Evolutionary conservation across 352 stramenopile species (phyloP), one percentile per base, ranked within the genome.

Genomic region (Pythium phragmiticola): DNA sequence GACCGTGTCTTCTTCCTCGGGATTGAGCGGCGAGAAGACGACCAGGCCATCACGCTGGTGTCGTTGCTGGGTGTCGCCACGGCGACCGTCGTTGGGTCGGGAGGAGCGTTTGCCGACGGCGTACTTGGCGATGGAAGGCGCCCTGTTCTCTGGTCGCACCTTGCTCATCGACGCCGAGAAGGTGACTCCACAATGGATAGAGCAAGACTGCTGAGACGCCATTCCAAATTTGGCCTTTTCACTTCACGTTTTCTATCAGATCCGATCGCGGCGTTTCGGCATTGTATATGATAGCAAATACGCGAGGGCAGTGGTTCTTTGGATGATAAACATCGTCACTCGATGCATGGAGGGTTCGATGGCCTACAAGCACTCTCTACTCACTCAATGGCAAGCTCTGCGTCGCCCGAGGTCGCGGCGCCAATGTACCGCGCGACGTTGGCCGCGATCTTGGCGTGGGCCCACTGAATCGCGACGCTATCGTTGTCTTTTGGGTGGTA

Each of bases 401-500:
- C 26, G 14, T 33, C 17, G 34, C 34, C 34, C 34, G 11, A 39
- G 19, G 63, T 30, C 43, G n/a, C n/a, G n/a, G 55, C 30, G 41
- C 63, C 63, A 30, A 88, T 45, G 48, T 88, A 90, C n/a, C 49
- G 55, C 3, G 70, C 56, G 12, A 90, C 77, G 21, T 73, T 70
- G 7, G 69, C 65, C 11, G 75, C 74, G 60, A 93, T 91, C 63
- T 88, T 82, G 33, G 65, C 53, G 63, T 90, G 84, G 2, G 84
- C 84, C 80, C 78, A 90, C 51, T 88, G 72, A 52, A 93, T 71
- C 45, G 75, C 65, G 0, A 63, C 64, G 41, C 73, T 75, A 61
- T 90, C 83, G 9, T 67, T 74, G 19, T 74, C 70, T 12, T 69
- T 89, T 17, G 82, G 82, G 57, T 88, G 85, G 69, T 89, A 89